Evolutionary conservation across 495 filamentous ascomycete genomes (phyloP).

Genomic region (Hyaloscypha variabilis): DNA sequence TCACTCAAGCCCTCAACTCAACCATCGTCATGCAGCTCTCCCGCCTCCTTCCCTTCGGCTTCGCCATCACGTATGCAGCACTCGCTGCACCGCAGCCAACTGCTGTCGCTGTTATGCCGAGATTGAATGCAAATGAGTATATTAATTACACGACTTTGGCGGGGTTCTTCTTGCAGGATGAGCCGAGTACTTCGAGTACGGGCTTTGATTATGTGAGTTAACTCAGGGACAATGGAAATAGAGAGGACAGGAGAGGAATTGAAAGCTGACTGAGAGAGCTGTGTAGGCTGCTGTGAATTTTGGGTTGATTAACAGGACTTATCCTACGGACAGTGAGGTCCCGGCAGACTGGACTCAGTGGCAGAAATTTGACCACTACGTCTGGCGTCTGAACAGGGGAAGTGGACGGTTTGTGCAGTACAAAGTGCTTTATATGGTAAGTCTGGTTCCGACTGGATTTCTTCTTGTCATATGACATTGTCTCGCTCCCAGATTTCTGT

Average conservation of each 20-base stretch:
- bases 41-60: conserved; percentile 10
- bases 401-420: conserved; percentile 55
- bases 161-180: conserved; percentile 73
- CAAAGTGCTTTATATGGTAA: conserved; percentile 70
- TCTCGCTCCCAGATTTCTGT: no score
- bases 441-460: no score
- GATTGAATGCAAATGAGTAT: conserved; percentile 3
- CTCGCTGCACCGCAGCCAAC: conserved; percentile 2
- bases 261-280: neutral
- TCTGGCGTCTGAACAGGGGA: conserved; percentile 54
- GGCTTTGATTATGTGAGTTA: conserved; percentile 67
- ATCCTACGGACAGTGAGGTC: conserved; percentile 48
- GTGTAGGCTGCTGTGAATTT: conserved; percentile 63
- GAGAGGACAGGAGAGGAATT: neutral
- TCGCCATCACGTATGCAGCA: neutral
- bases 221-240: neutral
- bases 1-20: neutral
- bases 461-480: no score
- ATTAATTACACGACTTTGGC: conserved; percentile 66
- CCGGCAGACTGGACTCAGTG: conserved; percentile 56
- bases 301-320: conserved; percentile 65
- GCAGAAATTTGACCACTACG: conserved; percentile 64
- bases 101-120: conserved; percentile 5
- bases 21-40: conserved; percentile 15
- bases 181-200: conserved; percentile 57